These are phyloP conservation scores for Marasmius tenuissimus DNA, from an alignment of 1,284 basidiomycete genomes.

Conservation along the genomic window DNA sequence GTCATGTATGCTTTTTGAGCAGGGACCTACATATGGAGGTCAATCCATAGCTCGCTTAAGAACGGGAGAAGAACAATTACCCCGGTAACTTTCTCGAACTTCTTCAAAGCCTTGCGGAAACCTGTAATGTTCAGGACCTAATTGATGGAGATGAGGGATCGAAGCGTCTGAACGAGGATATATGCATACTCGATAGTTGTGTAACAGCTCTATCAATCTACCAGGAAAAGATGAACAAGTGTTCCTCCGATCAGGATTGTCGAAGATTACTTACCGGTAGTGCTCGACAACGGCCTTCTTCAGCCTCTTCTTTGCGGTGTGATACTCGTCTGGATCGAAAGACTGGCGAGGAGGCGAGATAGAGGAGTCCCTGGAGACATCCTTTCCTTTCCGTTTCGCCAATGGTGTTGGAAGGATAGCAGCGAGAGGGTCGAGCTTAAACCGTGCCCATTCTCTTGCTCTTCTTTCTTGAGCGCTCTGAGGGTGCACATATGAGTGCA, in stretches of 20 bases:
- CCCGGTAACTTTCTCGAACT: conserved; percentile 87
- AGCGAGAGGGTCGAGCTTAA: not conserved
- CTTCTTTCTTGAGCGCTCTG: not conserved
- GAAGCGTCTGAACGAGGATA: not conserved
- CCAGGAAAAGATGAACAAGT: conserved; percentile 6
- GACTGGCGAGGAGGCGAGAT: too few species aligned
- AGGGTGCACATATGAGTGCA: not conserved
- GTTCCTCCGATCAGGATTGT: not conserved
- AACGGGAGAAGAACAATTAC: conserved; percentile 41
- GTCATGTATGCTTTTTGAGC: conserved; percentile 72
- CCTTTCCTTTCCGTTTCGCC: not conserved
- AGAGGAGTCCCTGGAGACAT: not conserved
- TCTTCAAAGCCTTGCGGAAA: conserved; percentile 90
- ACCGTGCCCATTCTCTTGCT: not conserved
- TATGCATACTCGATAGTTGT: conserved; percentile 80
- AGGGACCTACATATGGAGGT: conserved; percentile 40
- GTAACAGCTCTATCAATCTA: conserved; percentile 76
- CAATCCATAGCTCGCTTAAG: not conserved
- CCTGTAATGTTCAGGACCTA: conserved; percentile 88
- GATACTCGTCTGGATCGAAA: conserved; percentile 77
- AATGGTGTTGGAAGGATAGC: not conserved
- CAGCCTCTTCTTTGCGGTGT: conserved; percentile 79
- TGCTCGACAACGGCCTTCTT: conserved; percentile 84
- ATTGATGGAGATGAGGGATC: not conserved
- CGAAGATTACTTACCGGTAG: conserved; percentile 59